These are phyloP conservation scores for Coccomyxa subellipsoidea DNA, from an alignment of 163 green algal species.

Conservation along the genomic window DNA sequence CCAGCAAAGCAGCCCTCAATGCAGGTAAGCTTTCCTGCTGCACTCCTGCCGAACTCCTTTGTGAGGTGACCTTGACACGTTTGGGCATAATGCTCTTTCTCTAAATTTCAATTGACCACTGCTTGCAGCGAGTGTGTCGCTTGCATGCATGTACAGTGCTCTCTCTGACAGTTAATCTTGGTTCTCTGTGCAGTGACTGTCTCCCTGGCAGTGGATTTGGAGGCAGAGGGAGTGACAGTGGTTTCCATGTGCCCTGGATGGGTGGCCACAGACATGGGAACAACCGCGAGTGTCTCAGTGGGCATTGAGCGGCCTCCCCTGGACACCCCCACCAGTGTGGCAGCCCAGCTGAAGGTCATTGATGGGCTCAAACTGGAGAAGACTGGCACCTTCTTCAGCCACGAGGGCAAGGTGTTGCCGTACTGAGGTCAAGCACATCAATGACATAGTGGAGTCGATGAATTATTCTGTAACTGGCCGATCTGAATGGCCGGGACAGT, in stretches of 20 bases:
- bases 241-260: not conserved
- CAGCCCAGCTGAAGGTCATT: not conserved
- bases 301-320: not conserved
- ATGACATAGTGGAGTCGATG: not conserved
- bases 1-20: not conserved
- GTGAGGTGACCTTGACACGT: not conserved
- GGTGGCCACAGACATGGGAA: not conserved
- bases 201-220: not conserved
- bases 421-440: not conserved
- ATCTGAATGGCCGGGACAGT: too few relatives aligned
- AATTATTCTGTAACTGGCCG: too few relatives aligned
- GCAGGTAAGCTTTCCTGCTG: too few relatives aligned
- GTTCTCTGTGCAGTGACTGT: not conserved
- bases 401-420: not conserved
- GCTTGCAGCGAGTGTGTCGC: too few relatives aligned
- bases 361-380: not conserved
- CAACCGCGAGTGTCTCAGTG: not conserved
- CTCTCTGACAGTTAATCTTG: not conserved
- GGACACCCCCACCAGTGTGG: not conserved
- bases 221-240: not conserved
- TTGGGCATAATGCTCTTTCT: not conserved
- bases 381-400: not conserved
- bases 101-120: too few relatives aligned
- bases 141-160: not conserved
- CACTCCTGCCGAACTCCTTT: too few relatives aligned